A percentile compares a stretch with the other conserved stretches of the same genome.
phyloP scores from a whole-genome alignment of 495 filamentous ascomycete species.

The Daldinia loculata region DNA sequence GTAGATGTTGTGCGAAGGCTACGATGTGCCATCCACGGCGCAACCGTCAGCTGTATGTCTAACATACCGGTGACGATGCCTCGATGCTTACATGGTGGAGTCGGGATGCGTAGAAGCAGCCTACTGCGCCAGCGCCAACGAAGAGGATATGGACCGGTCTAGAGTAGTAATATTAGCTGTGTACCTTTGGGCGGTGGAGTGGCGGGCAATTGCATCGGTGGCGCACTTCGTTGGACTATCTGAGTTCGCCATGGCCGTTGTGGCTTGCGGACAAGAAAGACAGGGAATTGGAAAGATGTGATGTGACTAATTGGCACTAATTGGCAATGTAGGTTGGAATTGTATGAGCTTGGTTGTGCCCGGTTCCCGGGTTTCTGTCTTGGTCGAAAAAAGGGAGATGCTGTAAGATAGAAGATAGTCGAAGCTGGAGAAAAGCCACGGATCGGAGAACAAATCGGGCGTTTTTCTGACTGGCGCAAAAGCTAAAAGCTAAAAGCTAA shows the following conservation, averaged over 20 bases:
- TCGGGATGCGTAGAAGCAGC: constrained; percentile 67
- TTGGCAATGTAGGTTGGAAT: neutral
- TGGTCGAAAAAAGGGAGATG: constrained; percentile 1
- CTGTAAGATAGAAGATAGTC: neutral
- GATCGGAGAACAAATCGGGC: neutral
- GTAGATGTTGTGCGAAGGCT: constrained; percentile 54
- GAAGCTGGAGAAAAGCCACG: neutral
- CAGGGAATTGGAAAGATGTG: neutral
- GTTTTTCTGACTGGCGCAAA: neutral
- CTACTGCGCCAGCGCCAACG: constrained; percentile 66
- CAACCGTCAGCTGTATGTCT: constrained; percentile 17
- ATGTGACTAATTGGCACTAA: neutral
- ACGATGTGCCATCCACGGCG: constrained; percentile 4
- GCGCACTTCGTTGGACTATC: constrained; percentile 23
- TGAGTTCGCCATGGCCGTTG: constrained; percentile 15
- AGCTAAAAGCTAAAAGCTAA: neutral
- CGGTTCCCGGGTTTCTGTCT: neutral
- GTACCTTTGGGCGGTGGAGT: neutral
- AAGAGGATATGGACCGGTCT: constrained; percentile 63
- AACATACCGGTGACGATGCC: constrained; percentile 1
- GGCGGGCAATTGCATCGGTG: constrained; percentile 6
- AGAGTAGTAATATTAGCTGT: constrained; percentile 2
- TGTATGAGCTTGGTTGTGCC: neutral
- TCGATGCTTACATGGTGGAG: constrained; percentile 56
- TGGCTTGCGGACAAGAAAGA: constrained; percentile 15